phyloP scores from a whole-genome alignment of 2,329 filamentous ascomycete species.

The Diaporthe citrichinensis region DNA sequence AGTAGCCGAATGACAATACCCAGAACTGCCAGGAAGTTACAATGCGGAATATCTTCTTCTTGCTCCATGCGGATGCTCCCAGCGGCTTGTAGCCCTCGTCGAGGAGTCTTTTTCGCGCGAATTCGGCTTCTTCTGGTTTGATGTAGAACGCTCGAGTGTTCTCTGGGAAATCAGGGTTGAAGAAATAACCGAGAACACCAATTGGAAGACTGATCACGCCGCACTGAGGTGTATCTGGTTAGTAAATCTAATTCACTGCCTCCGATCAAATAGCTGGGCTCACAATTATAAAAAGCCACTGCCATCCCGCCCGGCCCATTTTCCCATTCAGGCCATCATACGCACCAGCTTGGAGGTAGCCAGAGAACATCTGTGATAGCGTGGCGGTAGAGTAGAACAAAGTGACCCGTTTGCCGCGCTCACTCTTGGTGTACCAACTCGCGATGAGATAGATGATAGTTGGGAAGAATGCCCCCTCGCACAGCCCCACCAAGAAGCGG shows the following conservation, averaged over 20 bases:
- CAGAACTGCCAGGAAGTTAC: conserved; percentile 37
- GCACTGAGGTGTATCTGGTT: conserved; percentile 18
- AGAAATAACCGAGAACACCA: conserved; percentile 42
- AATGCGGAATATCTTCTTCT: conserved; percentile 35
- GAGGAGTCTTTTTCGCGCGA: conserved; percentile 36
- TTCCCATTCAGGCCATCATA: conserved; percentile 64
- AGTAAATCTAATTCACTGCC: no score
- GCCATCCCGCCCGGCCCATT: conserved; percentile 60
- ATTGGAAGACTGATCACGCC: conserved; percentile 44
- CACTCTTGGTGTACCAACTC: conserved; percentile 39
- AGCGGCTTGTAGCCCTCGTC: conserved; percentile 37
- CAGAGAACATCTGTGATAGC: conserved; percentile 63
- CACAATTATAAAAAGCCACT: conserved; percentile 64
- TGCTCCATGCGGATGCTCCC: conserved; percentile 32
- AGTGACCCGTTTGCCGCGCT: conserved; percentile 38
- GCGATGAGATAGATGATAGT: conserved; percentile 41
- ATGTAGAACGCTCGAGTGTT: conserved; percentile 40
- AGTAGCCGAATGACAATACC: conserved; percentile 40
- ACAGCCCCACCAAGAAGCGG: conserved; percentile 37
- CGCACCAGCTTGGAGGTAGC: conserved; percentile 64
- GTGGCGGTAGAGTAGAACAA: conserved; percentile 40
- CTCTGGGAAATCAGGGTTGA: conserved; percentile 40
- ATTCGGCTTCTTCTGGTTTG: conserved; percentile 31
- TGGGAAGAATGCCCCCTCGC: conserved; percentile 42
- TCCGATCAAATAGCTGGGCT: no score